Percentiles rank a stretch among this genome's conserved stretches.
Conservation (phyloP, 2,329 filamentous ascomycete genomes). For the Tolypocladium album region DNA sequence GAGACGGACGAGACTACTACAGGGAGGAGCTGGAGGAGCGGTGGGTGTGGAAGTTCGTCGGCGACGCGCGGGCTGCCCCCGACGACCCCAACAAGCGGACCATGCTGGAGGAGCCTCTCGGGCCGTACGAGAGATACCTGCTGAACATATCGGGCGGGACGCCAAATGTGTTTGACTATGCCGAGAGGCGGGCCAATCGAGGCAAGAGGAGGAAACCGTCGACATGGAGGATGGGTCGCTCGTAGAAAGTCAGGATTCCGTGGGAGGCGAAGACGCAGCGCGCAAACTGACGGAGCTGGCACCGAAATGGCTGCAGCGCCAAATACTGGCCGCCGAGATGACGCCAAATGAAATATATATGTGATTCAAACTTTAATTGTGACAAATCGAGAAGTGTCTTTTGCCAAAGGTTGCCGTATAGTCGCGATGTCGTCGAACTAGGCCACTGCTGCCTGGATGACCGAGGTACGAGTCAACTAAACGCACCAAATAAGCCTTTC, state of each 20-base stretch:
- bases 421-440: too few relatives aligned
- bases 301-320: background rate
- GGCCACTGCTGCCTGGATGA: too few relatives aligned
- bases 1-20: slow-evolving; percentile 7
- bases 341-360: too few relatives aligned
- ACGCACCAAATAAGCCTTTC: too few relatives aligned
- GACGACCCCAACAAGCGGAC: slow-evolving; percentile 24
- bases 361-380: too few relatives aligned
- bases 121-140: slow-evolving; percentile 40
- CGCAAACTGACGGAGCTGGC: background rate
- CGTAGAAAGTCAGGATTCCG: background rate
- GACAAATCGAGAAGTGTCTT: too few relatives aligned
- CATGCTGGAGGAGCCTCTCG: slow-evolving; percentile 42
- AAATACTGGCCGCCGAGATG: background rate
- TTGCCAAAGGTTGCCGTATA: too few relatives aligned
- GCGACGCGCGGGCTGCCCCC: slow-evolving; percentile 29
- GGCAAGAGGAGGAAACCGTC: slow-evolving; percentile 5
- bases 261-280: background rate
- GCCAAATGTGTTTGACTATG: slow-evolving; percentile 32
- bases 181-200: slow-evolving; percentile 15
- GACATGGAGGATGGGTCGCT: background rate
- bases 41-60: slow-evolving; percentile 46
- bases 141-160: slow-evolving; percentile 31
- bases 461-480: too few relatives aligned
- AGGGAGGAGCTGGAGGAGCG: slow-evolving; percentile 19